Base-by-base conservation (phyloP, 176 grass and related monocot species). In the Cocos nucifera region DNA sequence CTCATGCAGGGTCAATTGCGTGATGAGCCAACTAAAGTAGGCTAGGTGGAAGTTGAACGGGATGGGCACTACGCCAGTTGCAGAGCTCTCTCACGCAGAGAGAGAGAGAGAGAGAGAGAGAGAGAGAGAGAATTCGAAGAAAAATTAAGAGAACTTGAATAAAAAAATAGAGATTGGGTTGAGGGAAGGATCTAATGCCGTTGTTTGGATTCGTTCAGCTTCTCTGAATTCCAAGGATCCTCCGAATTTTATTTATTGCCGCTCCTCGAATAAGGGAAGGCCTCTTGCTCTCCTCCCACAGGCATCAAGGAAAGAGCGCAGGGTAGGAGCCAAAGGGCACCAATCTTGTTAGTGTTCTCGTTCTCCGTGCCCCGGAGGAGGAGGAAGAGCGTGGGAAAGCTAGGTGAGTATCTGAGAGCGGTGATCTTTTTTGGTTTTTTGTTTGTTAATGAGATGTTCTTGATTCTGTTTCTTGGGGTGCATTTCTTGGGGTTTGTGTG, bases 171-270 rank as follows among this genome's bases (percentile, higher is more conserved):
- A 61, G 62, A 22, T 63, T 62, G 49, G 71, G 2, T 59, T 39
- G 17, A 64, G 54, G 50, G 39, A 73, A 72, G 69, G 56, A 72
- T 72, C 69, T 59, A 72, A 72, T 72, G 69, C 69, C 60, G 35
- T 39, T 61, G n/a, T 64, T 64, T 59, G 10, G 71, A 64, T 64
- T 74, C 71, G 18, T 53, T 63, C 25, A 44, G 71, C 53, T 28
- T 56, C 22, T 0, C 26, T 72, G 61, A 58, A 50, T 72, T 23
- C 32, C 22, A 48, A 57, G 50, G 50, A 60, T 60, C 61, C 59
- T 60, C 61, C 59, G 59, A 60, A 25, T 56, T 49, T 44, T 9
- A 10, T 55, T 20, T 55, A 29, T 35, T 18, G 44, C 32, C 17
- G 44, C 21, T 51, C 23, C 23, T 51, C 64, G 53, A 58, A 23